Evolutionary conservation across 345 rosid species (phyloP).

Genomic region (Arabidopsis arenosa): DNA sequence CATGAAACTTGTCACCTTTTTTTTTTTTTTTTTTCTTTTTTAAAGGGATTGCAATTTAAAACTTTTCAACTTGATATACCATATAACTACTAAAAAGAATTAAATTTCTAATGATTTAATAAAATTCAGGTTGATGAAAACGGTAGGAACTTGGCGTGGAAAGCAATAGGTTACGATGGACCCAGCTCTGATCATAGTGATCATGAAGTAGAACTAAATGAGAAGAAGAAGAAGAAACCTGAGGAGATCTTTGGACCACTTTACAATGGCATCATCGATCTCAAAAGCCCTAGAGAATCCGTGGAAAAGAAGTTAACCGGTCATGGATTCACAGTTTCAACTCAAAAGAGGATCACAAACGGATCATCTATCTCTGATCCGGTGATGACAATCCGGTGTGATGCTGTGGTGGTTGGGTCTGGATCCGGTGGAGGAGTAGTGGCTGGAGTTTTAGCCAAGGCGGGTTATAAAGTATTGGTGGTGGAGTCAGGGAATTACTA

Average conservation of each 20-base stretch:
- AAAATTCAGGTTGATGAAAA: conserved; percentile 60
- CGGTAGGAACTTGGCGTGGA: conserved; percentile 66
- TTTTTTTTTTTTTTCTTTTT: no score
- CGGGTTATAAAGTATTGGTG: conserved; percentile 79
- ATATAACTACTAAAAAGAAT: neutral
- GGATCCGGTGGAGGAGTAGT: conserved; percentile 86
- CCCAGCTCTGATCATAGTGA: conserved; percentile 58
- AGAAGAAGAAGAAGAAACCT: conserved; percentile 34
- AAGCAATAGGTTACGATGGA: conserved; percentile 75
- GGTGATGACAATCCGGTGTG: conserved; percentile 61
- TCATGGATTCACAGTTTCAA: conserved; percentile 54
- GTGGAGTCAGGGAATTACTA: conserved; percentile 74
- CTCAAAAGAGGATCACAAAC: conserved; percentile 27
- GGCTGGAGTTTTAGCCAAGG: conserved; percentile 76
- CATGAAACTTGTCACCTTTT: neutral
- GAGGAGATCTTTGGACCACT: conserved; percentile 70
- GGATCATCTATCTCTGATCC: conserved; percentile 41
- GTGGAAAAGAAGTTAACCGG: conserved; percentile 47
- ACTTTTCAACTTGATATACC: conserved; percentile 25
- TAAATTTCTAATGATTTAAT: neutral
- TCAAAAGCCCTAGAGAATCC: conserved; percentile 54
- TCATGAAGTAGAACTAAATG: conserved; percentile 27
- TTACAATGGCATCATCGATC: conserved; percentile 54
- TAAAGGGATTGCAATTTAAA: neutral
- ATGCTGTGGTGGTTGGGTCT: conserved; percentile 83